Base-by-base conservation (phyloP, 2,329 filamentous ascomycete genomes). In the Rosellinia necatrix region DNA sequence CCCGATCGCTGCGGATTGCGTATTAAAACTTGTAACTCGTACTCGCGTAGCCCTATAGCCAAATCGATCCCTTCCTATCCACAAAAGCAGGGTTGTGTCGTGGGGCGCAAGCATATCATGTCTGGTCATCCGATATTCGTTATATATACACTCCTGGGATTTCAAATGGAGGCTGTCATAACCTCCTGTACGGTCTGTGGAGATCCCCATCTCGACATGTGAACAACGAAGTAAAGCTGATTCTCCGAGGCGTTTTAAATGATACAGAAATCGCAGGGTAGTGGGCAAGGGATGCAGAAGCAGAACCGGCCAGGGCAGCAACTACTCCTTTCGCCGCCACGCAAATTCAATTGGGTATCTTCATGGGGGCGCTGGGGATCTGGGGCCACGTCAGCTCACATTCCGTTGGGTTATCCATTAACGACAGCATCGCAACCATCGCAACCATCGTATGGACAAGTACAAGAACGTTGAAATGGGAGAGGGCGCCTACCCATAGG, bases 231-330 rank as follows among this genome's bases (percentile, higher is more conserved):
- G 13, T 19, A 22, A 4, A 13, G 29, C n/a, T 43, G 8, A 10
- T 24, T 9, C 34, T 12, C n/a, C 19, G 7, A 40, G 34, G 8
- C 19, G 17, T 29, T 32, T 44, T 54, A 68, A 42, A 67, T 68
- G 38, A 68, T 66, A 30, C 66, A 67, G 58, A 62, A 68, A 53
- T 67, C 65, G 48, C 66, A 68, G 12, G 65, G 65, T 6, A 67
- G 40, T 19, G 65, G 64, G 55, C 65, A 67, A 1, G 65, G 66
- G 8, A 67, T 58, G 43, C 63, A 66, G 64, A 67, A 67, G 53
- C 66, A 67, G 48, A 68, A 67, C 0, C 65, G 60, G n/a, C 66
- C 66, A 1, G 66, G 66, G 43, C 66, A 68, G 1, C 37, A 49
- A 4, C 58, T 42, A 40, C 66, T 43, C 15, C 66, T 61, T 0